Evolutionary conservation across 2,329 filamentous ascomycete genomes (phyloP).

Genomic region (Ramularia endophylla): DNA sequence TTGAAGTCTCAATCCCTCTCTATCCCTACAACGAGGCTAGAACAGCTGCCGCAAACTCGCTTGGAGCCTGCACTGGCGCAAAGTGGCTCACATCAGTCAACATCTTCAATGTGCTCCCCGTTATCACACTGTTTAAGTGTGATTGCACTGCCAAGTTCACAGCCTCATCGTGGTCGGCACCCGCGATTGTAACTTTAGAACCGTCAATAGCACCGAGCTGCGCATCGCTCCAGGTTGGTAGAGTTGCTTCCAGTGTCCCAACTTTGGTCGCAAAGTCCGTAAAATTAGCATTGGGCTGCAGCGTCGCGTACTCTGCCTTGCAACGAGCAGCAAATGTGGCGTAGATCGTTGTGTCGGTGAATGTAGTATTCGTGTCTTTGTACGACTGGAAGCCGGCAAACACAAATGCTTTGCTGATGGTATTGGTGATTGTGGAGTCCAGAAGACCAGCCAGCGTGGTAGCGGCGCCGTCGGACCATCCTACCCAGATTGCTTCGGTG

Average conservation of each 20-base stretch:
- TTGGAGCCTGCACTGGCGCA: conserved; percentile 38
- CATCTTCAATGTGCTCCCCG: conserved; percentile 34
- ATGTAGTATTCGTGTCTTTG: conserved; percentile 34
- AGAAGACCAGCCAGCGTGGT: conserved; percentile 35
- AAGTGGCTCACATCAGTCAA: conserved; percentile 40
- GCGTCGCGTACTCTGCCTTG: conserved; percentile 31
- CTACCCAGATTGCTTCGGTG: conserved; percentile 32
- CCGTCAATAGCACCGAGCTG: conserved; percentile 22
- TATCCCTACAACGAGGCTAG: conserved; percentile 1
- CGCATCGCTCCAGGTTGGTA: conserved; percentile 29
- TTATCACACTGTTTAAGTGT: conserved; percentile 33
- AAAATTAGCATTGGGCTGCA: conserved; percentile 36
- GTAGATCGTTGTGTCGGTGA: conserved; percentile 31
- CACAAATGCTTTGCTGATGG: conserved; percentile 38
- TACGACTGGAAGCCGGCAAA: conserved; percentile 33
- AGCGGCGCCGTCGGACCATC: conserved; percentile 40
- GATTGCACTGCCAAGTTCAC: conserved; percentile 35
- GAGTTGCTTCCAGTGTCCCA: conserved; percentile 32
- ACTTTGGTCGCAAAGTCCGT: conserved; percentile 35
- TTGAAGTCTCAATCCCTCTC: too few relatives aligned
- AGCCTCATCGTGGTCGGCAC: conserved; percentile 35
- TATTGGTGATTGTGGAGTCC: conserved; percentile 26
- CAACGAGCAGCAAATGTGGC: conserved; percentile 33
- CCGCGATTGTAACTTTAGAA: conserved; percentile 24
- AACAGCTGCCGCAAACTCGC: conserved; percentile 15